Evolutionary conservation across 2,329 filamentous ascomycete genomes (phyloP).

Genomic region (Zopfia rhizophila): DNA sequence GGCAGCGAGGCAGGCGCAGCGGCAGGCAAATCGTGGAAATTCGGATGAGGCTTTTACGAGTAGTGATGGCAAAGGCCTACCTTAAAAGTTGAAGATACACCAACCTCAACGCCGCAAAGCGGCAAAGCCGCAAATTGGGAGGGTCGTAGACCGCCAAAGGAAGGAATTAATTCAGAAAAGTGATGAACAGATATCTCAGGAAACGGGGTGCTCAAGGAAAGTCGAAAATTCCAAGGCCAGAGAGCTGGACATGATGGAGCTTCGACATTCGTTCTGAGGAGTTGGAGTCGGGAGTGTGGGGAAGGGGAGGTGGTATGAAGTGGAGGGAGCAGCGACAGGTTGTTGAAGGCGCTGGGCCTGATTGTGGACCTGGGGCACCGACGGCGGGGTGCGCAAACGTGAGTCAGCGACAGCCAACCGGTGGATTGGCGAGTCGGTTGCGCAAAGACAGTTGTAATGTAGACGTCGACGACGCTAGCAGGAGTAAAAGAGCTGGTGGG

Average conservation of each 20-base stretch:
- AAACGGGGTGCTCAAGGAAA: slow-evolving; percentile 64
- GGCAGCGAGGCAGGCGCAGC: too few species aligned
- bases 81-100: slow-evolving; percentile 25
- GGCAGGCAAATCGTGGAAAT: background rate
- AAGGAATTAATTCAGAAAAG: slow-evolving; percentile 41
- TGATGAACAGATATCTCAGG: slow-evolving; percentile 47
- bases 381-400: slow-evolving; percentile 21
- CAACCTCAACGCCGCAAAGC: slow-evolving; percentile 34
- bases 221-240: slow-evolving; percentile 57
- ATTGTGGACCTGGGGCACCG: slow-evolving; percentile 23
- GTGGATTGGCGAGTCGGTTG: slow-evolving; percentile 27
- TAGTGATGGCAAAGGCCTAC: slow-evolving; percentile 7
- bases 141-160: slow-evolving; percentile 35
- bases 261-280: slow-evolving; percentile 54
- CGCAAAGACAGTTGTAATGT: too few species aligned
- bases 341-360: slow-evolving; percentile 21
- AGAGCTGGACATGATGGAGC: slow-evolving; percentile 61
- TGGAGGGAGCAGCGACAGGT: slow-evolving; percentile 4
- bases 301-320: slow-evolving; percentile 3
- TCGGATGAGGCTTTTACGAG: slow-evolving; percentile 12
- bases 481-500: too few species aligned
- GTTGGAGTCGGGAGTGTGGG: slow-evolving; percentile 21
- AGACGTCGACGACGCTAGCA: too few species aligned
- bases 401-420: slow-evolving; percentile 23
- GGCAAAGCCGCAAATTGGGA: slow-evolving; percentile 28